Evolutionary conservation across 305 asterid species (phyloP), one percentile per base, ranked within the genome.

Genomic region (Caryopteris hybrid): DNA sequence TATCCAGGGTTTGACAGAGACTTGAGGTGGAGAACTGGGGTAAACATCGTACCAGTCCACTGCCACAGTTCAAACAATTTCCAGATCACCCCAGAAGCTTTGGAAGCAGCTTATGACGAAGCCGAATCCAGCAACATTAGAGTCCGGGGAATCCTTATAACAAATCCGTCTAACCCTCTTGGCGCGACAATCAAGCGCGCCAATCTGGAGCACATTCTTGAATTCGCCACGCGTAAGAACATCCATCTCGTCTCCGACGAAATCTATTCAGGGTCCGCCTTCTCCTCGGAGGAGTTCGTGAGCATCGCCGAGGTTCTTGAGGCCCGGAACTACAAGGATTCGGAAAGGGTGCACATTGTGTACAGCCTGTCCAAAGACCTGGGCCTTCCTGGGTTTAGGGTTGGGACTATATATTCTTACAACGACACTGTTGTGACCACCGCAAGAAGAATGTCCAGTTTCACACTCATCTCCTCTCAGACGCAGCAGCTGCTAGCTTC

Each of bases 1-100:
- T 89, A 89, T 72, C 96, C 96, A 25, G 96, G 96, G 96, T 89
- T 89, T 48, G 95, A 89, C 3, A 77, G 96, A 78, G 96, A 89
- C 64, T 78, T 89, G 46, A 81, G 96, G 42, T 89, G 96, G 96
- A 79, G 96, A 78, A 89, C 96, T 0, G 91, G 95, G 12, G 96
- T 89, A 3, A 78, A 85, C 71, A 89, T 89, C 36, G 60, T 89
- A 2, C 91, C 95, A 1, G 74, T 89, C 33, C 86, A 82, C 43
- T 89, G 95, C 77, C 72, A 87, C 41, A 89, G 96, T 61, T 84
- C 96, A 13, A 89, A 84, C 81, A 84, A 81, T 58, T 89, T 89
- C 50, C 85, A 84, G 36, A 71, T 89, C 43, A 89, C 91, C 0
- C 76, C 23, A 1, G 42, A 74, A 67, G 90, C 95, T 0, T 41